phyloP scores from a whole-genome alignment of 2,329 filamentous ascomycete species.

The Coniella vitis region DNA sequence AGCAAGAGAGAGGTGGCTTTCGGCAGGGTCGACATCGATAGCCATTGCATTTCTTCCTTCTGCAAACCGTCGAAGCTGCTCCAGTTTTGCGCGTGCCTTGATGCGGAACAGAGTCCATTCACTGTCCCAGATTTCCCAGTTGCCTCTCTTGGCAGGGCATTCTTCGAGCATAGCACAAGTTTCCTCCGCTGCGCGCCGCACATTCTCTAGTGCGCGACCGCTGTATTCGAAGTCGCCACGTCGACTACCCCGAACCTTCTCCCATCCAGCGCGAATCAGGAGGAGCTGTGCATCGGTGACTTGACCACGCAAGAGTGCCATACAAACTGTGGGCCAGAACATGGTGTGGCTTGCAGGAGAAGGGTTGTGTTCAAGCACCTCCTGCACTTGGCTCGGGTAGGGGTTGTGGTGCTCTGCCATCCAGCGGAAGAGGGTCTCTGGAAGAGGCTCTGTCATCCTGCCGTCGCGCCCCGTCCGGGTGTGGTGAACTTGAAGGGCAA shows the following conservation, averaged over 20 bases:
- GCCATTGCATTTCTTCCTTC: constrained; percentile 55
- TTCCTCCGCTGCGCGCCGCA: constrained; percentile 63
- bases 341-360: constrained; percentile 69
- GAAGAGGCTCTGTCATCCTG: constrained; percentile 47
- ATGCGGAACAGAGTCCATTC: constrained; percentile 83
- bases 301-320: constrained; percentile 67
- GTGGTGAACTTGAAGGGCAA: constrained; percentile 76
- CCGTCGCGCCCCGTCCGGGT: constrained; percentile 38
- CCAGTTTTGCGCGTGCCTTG: constrained; percentile 60
- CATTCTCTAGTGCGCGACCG: constrained; percentile 69
- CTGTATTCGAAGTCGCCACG: constrained; percentile 61
- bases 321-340: constrained; percentile 83
- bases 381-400: constrained; percentile 59
- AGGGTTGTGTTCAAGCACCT: constrained; percentile 57
- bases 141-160: constrained; percentile 61
- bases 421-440: constrained; percentile 79
- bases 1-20: constrained; percentile 46
- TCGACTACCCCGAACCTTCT: constrained; percentile 62
- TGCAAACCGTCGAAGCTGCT: constrained; percentile 69
- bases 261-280: constrained; percentile 71
- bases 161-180: constrained; percentile 63
- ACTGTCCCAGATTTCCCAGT: constrained; percentile 77
- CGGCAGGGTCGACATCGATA: constrained; percentile 18
- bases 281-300: constrained; percentile 60
- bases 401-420: constrained; percentile 68